Evolutionary conservation across 2,329 filamentous ascomycete genomes (phyloP), one percentile per base, ranked within the genome.

Genomic region (Hypoxylon sp.): DNA sequence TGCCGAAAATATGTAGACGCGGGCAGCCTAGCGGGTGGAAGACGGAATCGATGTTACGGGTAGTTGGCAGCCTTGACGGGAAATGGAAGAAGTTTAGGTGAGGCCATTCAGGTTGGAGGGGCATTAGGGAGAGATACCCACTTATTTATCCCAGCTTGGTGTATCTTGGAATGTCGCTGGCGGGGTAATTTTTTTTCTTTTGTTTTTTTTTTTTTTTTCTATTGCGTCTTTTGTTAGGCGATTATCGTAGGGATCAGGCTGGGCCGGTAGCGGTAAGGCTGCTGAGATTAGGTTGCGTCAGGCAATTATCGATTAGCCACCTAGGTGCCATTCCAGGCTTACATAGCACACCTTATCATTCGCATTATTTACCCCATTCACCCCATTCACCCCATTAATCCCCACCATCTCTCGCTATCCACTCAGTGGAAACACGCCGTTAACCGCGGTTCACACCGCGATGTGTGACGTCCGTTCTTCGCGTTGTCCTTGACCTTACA

Each of bases 31-130:
- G 7, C 40, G 23, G 40, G 15, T 24, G 23, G 37, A 29, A 11
- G 38, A 46, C 11, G 37, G 23, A 27, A 11, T 29, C 27, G 43
- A 55, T 55, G 41, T 24, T 48, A 50, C 41, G 42, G 48, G 23
- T 59, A 20, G 38, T 58, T 18, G 40, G n/a, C 45, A 27, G 55
- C 48, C 35, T 50, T 15, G n/a, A 35, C 31, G 26, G 9, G 31
- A 38, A 13, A 47, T 47, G 37, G 46, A 45, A 47, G 41, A 58
- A 46, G 38, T 27, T n/a, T 29, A 62, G 51, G 38, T 55, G 55
- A 62, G 48, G 59, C 59, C 56, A 62, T 58, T 58, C 48, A 45
- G 50, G 52, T 55, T 63, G 56, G 56, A 65, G 59, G 59, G 59
- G 62, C 59, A 62, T 43, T 54, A 33, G 33, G 35, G 17, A 21